Percentiles rank a stretch among this genome's conserved stretches.
Conservation (phyloP, 805 yeast genomes). For the Metschnikowia proteae region DNA sequence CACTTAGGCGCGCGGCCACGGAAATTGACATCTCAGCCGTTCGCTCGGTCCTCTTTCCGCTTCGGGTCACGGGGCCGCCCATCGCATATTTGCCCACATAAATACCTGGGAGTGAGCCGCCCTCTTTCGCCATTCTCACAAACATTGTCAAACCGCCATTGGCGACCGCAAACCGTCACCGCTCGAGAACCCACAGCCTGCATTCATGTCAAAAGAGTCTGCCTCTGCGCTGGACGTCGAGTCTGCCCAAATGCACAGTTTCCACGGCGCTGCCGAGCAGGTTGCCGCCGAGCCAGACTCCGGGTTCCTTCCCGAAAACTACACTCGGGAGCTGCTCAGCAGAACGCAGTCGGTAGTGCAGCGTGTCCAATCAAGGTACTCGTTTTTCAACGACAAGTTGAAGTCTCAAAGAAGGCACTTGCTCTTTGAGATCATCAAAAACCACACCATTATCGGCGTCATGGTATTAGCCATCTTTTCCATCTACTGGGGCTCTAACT, state of each 20-base stretch:
- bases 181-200: too few relatives aligned
- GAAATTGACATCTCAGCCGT: neutral
- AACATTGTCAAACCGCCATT: too few relatives aligned
- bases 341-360: slow-evolving; percentile 14
- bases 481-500: slow-evolving; percentile 49
- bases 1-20: neutral
- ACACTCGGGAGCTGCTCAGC: neutral
- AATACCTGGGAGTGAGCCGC: too few relatives aligned
- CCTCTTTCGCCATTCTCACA: neutral
- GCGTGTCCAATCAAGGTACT: slow-evolving; percentile 25
- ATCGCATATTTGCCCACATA: too few relatives aligned
- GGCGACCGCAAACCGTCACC: too few relatives aligned
- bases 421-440: slow-evolving; percentile 16
- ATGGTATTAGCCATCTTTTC: slow-evolving; percentile 40
- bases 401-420: slow-evolving; percentile 19
- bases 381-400: slow-evolving; percentile 31
- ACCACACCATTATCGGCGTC: slow-evolving; percentile 31
- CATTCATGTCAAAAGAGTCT: neutral
- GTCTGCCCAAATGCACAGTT: neutral
- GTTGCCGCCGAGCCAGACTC: neutral
- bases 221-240: slow-evolving; percentile 1
- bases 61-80: neutral
- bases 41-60: neutral
- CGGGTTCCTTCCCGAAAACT: neutral
- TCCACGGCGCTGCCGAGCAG: neutral